Conservation (phyloP, 768 basidiomycete species). For the Tylopilus sp. region DNA sequence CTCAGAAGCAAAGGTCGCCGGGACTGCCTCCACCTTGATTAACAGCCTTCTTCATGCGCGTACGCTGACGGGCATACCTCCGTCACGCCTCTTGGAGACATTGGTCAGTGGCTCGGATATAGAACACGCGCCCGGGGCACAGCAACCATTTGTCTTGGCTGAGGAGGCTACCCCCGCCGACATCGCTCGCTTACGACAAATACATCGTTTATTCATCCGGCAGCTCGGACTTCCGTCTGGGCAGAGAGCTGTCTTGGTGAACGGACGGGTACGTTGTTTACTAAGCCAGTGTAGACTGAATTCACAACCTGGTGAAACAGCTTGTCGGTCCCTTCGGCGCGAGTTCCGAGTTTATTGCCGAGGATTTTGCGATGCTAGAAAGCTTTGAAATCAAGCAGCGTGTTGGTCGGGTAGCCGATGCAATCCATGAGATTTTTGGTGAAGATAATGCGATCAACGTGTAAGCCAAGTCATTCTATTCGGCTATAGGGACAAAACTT, state of each 20-base stretch:
- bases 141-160: constrained; percentile 37
- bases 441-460: constrained; percentile 36
- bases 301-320: constrained; percentile 36
- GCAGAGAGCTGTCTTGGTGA: constrained; percentile 63
- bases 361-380: constrained; percentile 73
- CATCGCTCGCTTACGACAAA: constrained; percentile 36
- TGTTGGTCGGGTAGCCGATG: constrained; percentile 61
- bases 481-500: background rate
- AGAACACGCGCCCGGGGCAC: constrained; percentile 22
- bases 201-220: constrained; percentile 47
- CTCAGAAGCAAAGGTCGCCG: constrained; percentile 33
- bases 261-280: constrained; percentile 70
- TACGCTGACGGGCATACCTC: constrained; percentile 31
- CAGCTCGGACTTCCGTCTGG: constrained; percentile 60
- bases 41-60: constrained; percentile 46
- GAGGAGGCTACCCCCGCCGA: constrained; percentile 28
- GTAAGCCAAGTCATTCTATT: constrained; percentile 31
- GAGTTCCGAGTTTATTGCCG: constrained; percentile 52
- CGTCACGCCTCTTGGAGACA: constrained; percentile 15
- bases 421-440: constrained; percentile 54
- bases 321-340: constrained; percentile 67
- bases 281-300: background rate
- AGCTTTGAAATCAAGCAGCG: constrained; percentile 73
- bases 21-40: constrained; percentile 42
- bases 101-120: constrained; percentile 11